Base-by-base conservation (phyloP, 176 grass and related monocot species). In the Juncus effusus region DNA sequence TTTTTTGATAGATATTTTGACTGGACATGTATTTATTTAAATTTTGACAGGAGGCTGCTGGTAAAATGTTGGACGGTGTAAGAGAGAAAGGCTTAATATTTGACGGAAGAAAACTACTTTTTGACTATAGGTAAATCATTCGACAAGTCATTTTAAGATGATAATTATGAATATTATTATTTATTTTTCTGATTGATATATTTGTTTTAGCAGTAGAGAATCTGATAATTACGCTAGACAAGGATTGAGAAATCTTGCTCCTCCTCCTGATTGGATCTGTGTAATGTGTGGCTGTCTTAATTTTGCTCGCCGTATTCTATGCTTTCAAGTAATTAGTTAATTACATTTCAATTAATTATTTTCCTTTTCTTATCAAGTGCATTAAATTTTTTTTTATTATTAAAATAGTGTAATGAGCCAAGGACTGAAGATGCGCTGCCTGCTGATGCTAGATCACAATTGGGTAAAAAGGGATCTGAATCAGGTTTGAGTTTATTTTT, bases 181-280 rank as follows among this genome's bases (percentile, higher is more conserved):
- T 51, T 51, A 66, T 65, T 67, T 70, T 45, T 74, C 41, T 84
- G 57, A 40, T 68, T 68, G 51, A 6, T 54, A 8, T 70, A 2
- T 82, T 68, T 64, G 60, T 51, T 94, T 77, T 81, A 93, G 89
- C 86, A 99, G 95, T 85, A 99, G 89, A 75, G 85, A 89, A 83
- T 84, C 95, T 81, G 71, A 99, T 66, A 78, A 62, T 64, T 54
- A 80, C 67, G 63, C 64, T 59, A 85, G 73, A 73, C 68, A 79
- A 63, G 58, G 64, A 2, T 82, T 84, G 36, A 90, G 76, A 78
- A 81, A 42, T 67, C 47, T 71, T 70, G 76, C 78, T 53, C 62
- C 83, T 51, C 89, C 83, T 59, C 89, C 85, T 87, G 95, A 99
- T 64, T 99, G 95, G 95, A 87, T 93, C 65, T 99, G 95, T 76